phyloP scores from a whole-genome alignment of 179 eudicot species.

The Camellia oleifera region DNA sequence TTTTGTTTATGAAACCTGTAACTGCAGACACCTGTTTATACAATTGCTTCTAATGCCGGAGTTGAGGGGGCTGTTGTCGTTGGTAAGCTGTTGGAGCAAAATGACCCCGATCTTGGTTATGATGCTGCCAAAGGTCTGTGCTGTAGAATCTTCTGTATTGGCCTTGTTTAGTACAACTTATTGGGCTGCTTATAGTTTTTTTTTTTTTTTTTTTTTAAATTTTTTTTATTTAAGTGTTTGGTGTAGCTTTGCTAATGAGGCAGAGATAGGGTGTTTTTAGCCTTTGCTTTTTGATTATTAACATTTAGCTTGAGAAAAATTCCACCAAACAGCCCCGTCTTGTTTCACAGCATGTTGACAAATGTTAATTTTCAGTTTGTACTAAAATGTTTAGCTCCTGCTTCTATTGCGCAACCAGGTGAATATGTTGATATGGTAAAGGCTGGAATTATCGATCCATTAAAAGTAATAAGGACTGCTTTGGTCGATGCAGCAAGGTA shows the following conservation, averaged over 20 bases:
- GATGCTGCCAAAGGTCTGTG: constrained; percentile 92
- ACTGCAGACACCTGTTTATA: constrained; percentile 73
- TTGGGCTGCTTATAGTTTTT: too few species aligned
- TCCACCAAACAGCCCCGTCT: too few species aligned
- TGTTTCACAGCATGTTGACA: not conserved
- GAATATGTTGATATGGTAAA: constrained; percentile 90
- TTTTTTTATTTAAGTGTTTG: too few species aligned
- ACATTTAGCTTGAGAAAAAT: too few species aligned
- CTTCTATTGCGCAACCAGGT: constrained; percentile 35
- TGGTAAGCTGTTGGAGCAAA: constrained; percentile 90
- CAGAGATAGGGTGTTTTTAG: too few species aligned
- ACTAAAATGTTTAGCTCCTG: not conserved
- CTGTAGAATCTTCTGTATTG: not conserved
- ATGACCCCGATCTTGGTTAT: constrained; percentile 88
- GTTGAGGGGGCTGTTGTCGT: constrained; percentile 94
- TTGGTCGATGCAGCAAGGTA: constrained; percentile 85
- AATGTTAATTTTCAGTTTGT: not conserved
- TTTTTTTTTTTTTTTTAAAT: too few species aligned
- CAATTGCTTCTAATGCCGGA: constrained; percentile 93
- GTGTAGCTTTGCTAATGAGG: too few species aligned
- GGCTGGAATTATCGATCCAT: constrained; percentile 79
- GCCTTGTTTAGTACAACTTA: too few species aligned
- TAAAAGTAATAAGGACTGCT: constrained; percentile 85
- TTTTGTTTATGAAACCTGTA: not conserved
- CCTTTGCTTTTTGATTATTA: too few species aligned